A percentile compares a stretch with the other conserved stretches of the same genome.
Conservation (phyloP, 345 rosid species). For the Eucalyptus camaldulensis region DNA sequence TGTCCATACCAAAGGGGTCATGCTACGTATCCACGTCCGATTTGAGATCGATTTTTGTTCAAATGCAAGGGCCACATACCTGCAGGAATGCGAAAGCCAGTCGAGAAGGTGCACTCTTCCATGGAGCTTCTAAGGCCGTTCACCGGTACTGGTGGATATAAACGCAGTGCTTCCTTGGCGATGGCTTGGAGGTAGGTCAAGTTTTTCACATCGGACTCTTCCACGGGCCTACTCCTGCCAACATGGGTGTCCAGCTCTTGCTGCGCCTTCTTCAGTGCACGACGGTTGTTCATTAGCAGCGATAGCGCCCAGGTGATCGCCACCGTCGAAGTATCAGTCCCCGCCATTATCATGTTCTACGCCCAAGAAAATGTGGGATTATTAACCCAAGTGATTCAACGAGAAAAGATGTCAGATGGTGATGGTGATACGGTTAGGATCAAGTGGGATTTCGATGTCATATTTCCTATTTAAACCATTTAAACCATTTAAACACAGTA, state of each 20-base stretch:
- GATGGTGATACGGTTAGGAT: not conserved
- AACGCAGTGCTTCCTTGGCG: constrained; percentile 3
- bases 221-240: constrained; percentile 5
- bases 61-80: not conserved
- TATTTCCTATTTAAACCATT: not conserved
- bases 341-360: constrained; percentile 10
- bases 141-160: constrained; percentile 5
- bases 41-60: not conserved
- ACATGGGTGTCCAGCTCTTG: constrained; percentile 8
- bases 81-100: constrained; percentile 3
- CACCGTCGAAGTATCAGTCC: constrained; percentile 11
- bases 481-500: not conserved
- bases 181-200: constrained; percentile 12
- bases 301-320: constrained; percentile 23
- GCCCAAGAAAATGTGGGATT: not conserved
- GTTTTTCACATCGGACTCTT: constrained; percentile 10
- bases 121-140: not conserved
- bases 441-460: not conserved
- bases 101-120: constrained; percentile 8
- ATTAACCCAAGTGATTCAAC: not conserved
- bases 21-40: not conserved
- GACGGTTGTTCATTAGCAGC: constrained; percentile 9
- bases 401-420: not conserved
- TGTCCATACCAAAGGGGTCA: not conserved
- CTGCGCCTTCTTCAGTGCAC: constrained; percentile 1